A percentile compares a stretch with the other conserved stretches of the same genome.
Evolutionary conservation across 441 rosid species (phyloP).

Genomic region (Arabidopsis hybrid): DNA sequence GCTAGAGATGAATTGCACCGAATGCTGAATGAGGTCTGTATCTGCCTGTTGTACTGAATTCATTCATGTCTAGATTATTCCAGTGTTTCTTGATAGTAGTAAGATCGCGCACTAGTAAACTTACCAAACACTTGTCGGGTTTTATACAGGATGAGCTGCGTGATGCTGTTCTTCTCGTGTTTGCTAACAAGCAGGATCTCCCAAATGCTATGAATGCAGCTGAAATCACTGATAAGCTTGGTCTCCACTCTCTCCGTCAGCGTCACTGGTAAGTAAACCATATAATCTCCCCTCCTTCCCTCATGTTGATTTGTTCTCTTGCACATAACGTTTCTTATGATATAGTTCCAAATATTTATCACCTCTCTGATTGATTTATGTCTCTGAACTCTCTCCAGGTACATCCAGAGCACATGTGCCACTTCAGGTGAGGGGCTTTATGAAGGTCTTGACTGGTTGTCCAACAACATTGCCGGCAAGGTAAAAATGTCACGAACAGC

Average conservation of each 20-base stretch:
- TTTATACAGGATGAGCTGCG: conserved; percentile 64
- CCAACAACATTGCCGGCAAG: conserved; percentile 51
- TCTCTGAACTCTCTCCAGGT: conserved; percentile 32
- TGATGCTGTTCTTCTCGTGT: conserved; percentile 72
- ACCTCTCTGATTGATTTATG: background rate
- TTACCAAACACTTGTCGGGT: background rate
- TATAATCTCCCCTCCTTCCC: background rate
- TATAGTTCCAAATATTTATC: background rate
- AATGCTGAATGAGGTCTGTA: conserved; percentile 59
- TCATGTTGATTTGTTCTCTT: background rate
- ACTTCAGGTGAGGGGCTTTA: conserved; percentile 49
- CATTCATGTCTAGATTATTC: background rate
- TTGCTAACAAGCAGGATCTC: conserved; percentile 79
- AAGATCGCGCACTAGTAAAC: background rate
- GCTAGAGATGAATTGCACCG: conserved; percentile 77
- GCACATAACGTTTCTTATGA: background rate
- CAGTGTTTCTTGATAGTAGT: background rate
- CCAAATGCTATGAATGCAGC: conserved; percentile 77
- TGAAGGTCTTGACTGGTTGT: conserved; percentile 50
- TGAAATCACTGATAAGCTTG: conserved; percentile 72
- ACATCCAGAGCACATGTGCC: conserved; percentile 50
- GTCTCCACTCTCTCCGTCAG: conserved; percentile 66
- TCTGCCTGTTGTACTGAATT: background rate
- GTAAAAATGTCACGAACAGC: conserved; percentile 16
- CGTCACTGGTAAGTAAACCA: conserved; percentile 52